Evolutionary conservation across 2,329 filamentous ascomycete genomes (phyloP), one percentile per base, ranked within the genome.

Genomic region (Trichoderma endophyticum): DNA sequence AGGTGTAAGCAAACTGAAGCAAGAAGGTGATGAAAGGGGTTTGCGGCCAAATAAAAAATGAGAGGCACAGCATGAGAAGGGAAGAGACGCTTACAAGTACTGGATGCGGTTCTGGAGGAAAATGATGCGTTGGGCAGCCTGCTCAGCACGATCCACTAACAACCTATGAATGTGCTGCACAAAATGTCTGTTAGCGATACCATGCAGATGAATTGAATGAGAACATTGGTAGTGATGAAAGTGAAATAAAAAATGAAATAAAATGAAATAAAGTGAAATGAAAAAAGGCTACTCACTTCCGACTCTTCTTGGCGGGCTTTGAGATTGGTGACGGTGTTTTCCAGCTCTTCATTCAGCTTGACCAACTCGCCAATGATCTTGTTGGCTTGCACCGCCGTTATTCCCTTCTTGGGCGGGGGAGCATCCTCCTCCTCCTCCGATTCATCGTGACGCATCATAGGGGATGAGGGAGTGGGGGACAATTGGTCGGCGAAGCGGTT

Each of bases 101-200:
- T 83, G 77, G 57, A 92, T 83, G 57, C 88, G 86, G 48, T 84
- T 84, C 76, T 92, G 88, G 15, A 92, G 83, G 72, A 88, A 86
- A 28, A 89, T 83, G 71, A 92, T 88, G 67, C 86, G 86, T 74
- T 88, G 83, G 56, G 87, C 85, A 65, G 90, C 85, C 48, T 83
- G 83, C 77, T 91, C 86, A 71, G 88, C 85, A 73, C 88, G 86
- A 56, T 85, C 85, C 67, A 89, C 84, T 26, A 91, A 85, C 36
- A 91, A 80, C 28, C 84, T 84, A 76, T 91, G 89, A 71, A 92
- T 90, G 75, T 91, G 88, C 84, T 89, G 39, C n/a, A 21, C 28
- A 6, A 59, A 30, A 51, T 32, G 28, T 32, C 8, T 32, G 56
- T 32, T n/a, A 28, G 56, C 18, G 12, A 36, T 30, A 57, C 48